phyloP scores from a whole-genome alignment of 2,329 filamentous ascomycete species.

The Xylaria sp. region DNA sequence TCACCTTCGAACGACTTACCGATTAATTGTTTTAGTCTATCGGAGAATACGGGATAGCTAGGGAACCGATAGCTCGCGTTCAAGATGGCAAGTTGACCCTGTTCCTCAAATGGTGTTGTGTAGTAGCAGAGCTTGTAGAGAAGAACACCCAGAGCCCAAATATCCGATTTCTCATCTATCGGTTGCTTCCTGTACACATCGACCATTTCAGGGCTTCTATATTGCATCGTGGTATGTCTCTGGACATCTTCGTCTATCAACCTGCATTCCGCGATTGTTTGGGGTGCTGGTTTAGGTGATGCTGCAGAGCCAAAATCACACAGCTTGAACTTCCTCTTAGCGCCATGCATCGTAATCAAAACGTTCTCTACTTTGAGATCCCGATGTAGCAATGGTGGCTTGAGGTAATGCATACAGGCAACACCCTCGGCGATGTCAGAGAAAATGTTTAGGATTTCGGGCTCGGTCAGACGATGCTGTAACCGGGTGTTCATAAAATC shows the following conservation, averaged over 20 bases:
- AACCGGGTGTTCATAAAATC: conserved; percentile 99
- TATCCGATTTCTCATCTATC: conserved; percentile 98
- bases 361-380: conserved; percentile 99
- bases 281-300: conserved; percentile 83
- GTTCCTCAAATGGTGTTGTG: conserved; percentile 97
- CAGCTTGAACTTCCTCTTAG: conserved; percentile 86
- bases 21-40: conserved; percentile 88
- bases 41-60: conserved; percentile 87
- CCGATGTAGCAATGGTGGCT: conserved; percentile 89
- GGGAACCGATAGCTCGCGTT: conserved; percentile 96
- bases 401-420: conserved; percentile 98
- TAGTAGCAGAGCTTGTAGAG: conserved; percentile 99
- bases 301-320: conserved; percentile 98
- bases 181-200: conserved; percentile 97
- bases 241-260: conserved; percentile 97
- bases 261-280: conserved; percentile 87
- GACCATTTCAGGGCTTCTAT: conserved; percentile 98
- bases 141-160: conserved; percentile 95
- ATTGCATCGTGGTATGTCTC: conserved; percentile 96
- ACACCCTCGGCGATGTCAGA: conserved; percentile 95
- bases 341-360: conserved; percentile 77
- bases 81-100: conserved; percentile 95
- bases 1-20: conserved; percentile 63
- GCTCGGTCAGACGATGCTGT: conserved; percentile 95
- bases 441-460: conserved; percentile 97